A percentile compares a stretch with the other conserved stretches of the same genome.
Conservation (phyloP, 805 yeast genomes). For the Kodamaea jinghongensis region DNA sequence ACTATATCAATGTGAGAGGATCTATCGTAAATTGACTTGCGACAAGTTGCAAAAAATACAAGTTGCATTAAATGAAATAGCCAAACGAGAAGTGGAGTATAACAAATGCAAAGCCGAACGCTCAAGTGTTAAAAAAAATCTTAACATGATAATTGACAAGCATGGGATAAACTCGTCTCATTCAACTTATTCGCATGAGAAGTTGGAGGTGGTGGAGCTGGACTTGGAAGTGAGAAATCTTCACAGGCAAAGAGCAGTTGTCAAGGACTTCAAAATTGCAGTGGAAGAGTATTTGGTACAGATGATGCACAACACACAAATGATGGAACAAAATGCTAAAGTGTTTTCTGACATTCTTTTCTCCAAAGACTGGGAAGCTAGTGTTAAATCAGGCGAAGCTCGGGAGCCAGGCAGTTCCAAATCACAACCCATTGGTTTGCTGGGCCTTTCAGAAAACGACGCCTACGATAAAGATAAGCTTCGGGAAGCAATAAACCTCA, state of each 20-base stretch:
- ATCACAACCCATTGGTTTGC: too few species aligned
- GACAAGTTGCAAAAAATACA: conserved; percentile 45
- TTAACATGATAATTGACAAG: conserved; percentile 39
- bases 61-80: conserved; percentile 43
- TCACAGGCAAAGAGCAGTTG: conserved; percentile 49
- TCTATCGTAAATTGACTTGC: conserved; percentile 31
- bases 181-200: conserved; percentile 46
- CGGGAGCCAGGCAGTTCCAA: too few species aligned
- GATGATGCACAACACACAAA: conserved; percentile 27
- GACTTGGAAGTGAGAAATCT: conserved; percentile 52
- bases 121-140: conserved; percentile 34
- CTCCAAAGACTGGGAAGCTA: conserved; percentile 10
- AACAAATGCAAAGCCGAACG: conserved; percentile 35
- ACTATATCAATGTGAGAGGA: conserved; percentile 37
- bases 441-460: too few species aligned
- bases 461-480: too few species aligned
- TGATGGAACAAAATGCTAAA: conserved; percentile 6
- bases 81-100: conserved; percentile 49
- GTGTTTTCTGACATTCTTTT: conserved; percentile 4
- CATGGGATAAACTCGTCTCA: conserved; percentile 44
- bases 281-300: conserved; percentile 41
- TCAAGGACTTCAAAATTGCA: conserved; percentile 43
- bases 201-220: conserved; percentile 49
- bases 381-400: too few species aligned
- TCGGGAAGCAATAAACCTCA: too few species aligned